Base-by-base conservation (phyloP, 345 rosid genomes). In the Dovyalis caffra region DNA sequence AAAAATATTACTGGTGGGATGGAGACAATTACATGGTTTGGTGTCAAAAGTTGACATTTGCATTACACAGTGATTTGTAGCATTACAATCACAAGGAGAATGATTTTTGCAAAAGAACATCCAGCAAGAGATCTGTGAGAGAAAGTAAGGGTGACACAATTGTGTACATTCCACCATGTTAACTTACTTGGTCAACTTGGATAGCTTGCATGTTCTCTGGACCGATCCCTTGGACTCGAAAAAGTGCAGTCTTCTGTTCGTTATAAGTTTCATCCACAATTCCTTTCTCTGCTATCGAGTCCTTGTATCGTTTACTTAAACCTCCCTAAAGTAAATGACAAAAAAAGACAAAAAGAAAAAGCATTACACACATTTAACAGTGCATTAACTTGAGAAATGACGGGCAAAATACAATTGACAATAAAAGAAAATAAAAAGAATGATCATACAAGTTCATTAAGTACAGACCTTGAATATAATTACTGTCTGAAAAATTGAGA, bases 121-220 rank as follows among this genome's bases (percentile, higher is more conserved):
- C 74, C 16, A 28, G 35, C 14, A 64, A 74, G 38, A 64, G 10
- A 73, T 47, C 64, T 35, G 26, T 34, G 25, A n/a, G 35, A 49
- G 37, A n/a, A n/a, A 29, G 37, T 12, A 68, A 64, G 26, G 23
- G 60, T 57, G 43, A 31, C 40, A 23, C 10, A 10, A 33, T 77
- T 26, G 37, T 43, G 66, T 56, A 53, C 71, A 65, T 71, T 47
- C 62, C 62, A 62, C 70, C 70, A 21, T 38, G 57, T 64, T 37
- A 79, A 84, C 87, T 81, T 85, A 89, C 98, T 64, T 58, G 85
- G 77, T 89, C 83, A 74, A 91, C 94, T 85, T 93, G 97, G 79
- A 91, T 83, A 33, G 95, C 98, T 84, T 91, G 98, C 95, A 91
- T 86, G 78, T 82, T 88, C 69, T 74, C 77, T 37, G 87, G 83